Evolutionary conservation across 2,329 filamentous ascomycete species (phyloP).

Genomic region (Pseudohalonectria lignicola): DNA sequence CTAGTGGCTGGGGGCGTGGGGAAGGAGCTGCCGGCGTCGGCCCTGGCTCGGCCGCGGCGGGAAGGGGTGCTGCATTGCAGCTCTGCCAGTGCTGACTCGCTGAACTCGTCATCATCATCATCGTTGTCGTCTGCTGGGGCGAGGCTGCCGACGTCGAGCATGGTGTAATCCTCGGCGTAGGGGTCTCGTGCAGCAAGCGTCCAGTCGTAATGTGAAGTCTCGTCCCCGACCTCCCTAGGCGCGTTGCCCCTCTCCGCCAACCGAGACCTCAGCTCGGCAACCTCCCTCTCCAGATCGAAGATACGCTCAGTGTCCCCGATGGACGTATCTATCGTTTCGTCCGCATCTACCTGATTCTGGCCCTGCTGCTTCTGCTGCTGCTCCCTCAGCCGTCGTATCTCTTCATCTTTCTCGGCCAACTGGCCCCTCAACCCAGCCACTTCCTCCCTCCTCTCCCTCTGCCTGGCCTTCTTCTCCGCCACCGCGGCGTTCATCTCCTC

Average conservation of each 20-base stretch:
- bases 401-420: slow-evolving; percentile 36
- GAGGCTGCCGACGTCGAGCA: slow-evolving; percentile 14
- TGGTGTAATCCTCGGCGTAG: slow-evolving; percentile 28
- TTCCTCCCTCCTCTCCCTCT: slow-evolving; percentile 29
- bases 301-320: slow-evolving; percentile 32
- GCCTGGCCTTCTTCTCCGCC: slow-evolving; percentile 30
- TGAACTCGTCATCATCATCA: slow-evolving; percentile 27
- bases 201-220: slow-evolving; percentile 31
- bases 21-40: slow-evolving; percentile 29
- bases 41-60: slow-evolving; percentile 7
- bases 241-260: slow-evolving; percentile 10
- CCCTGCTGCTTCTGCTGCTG: slow-evolving; percentile 14
- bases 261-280: slow-evolving; percentile 19
- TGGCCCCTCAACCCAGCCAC: slow-evolving; percentile 35
- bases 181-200: slow-evolving; percentile 36
- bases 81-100: slow-evolving; percentile 39
- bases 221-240: slow-evolving; percentile 13
- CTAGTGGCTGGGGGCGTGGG: slow-evolving; percentile 46
- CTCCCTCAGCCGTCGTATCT: slow-evolving; percentile 35
- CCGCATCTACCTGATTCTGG: slow-evolving; percentile 3
- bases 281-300: slow-evolving; percentile 22
- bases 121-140: slow-evolving; percentile 22
- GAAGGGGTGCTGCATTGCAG: slow-evolving; percentile 41
- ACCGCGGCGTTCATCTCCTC: slow-evolving; percentile 46
- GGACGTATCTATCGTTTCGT: slow-evolving; percentile 27